Conservation (phyloP, 306 rosid genomes). For the Gleditsia sinensis region DNA sequence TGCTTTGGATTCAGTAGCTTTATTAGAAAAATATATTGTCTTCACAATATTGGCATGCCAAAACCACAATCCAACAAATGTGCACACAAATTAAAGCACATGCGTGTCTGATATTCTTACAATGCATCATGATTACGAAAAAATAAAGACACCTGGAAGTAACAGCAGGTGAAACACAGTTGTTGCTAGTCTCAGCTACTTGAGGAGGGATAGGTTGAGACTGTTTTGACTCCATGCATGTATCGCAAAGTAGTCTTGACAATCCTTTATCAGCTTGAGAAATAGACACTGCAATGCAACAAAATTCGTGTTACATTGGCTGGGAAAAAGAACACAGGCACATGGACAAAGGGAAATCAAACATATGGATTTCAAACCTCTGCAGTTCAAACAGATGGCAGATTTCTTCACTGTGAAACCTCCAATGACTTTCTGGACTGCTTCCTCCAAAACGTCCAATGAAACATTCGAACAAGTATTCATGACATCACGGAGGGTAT, state of each 20-base stretch:
- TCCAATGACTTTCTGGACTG: constrained; percentile 58
- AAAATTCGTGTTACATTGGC: neutral
- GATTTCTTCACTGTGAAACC: constrained; percentile 55
- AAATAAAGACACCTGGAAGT: constrained; percentile 32
- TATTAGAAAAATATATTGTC: neutral
- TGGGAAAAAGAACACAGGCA: neutral
- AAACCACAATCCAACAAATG: constrained; percentile 4
- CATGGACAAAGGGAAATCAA: constrained; percentile 11
- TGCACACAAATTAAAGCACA: neutral
- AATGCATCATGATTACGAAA: neutral
- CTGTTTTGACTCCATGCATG: constrained; percentile 56
- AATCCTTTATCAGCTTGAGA: constrained; percentile 32
- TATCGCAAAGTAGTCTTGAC: constrained; percentile 62
- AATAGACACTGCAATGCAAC: constrained; percentile 42
- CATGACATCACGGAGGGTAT: constrained; percentile 79
- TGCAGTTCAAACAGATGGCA: constrained; percentile 67
- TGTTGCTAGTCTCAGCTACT: constrained; percentile 14
- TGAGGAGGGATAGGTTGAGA: constrained; percentile 35
- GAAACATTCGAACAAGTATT: constrained; percentile 53
- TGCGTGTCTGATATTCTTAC: constrained; percentile 4
- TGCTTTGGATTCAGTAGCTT: neutral
- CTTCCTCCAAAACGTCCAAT: constrained; percentile 55
- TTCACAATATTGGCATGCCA: neutral
- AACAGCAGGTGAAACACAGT: constrained; percentile 29
- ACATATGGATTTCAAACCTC: constrained; percentile 56